A percentile compares a stretch with the other conserved stretches of the same genome.
Conservation (phyloP, 2,329 filamentous ascomycete genomes). For the Colletotrichum lentis region DNA sequence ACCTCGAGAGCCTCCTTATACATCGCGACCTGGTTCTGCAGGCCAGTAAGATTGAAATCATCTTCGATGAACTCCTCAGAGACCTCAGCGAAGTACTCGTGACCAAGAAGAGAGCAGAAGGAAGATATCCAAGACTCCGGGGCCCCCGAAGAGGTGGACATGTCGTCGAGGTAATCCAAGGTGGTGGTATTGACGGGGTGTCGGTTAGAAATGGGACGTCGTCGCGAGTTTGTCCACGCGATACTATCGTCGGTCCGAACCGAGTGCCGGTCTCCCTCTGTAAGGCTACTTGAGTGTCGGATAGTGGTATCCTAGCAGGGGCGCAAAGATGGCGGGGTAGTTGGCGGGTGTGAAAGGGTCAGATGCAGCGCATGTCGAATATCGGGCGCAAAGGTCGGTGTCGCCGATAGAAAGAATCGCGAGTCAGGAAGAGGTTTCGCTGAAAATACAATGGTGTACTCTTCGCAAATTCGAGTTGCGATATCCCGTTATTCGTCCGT, state of each 20-base stretch:
- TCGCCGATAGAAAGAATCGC: neutral
- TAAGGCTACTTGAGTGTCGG: slow-evolving; percentile 17
- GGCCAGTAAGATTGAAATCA: slow-evolving; percentile 97
- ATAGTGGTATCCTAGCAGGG: slow-evolving; percentile 23
- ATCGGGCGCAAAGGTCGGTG: slow-evolving; percentile 24
- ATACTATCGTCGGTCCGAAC: slow-evolving; percentile 15
- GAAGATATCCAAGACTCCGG: slow-evolving; percentile 97
- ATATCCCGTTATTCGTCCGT: slow-evolving; percentile 13
- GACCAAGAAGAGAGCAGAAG: slow-evolving; percentile 92
- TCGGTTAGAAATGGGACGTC: slow-evolving; percentile 16
- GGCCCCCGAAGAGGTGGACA: slow-evolving; percentile 68
- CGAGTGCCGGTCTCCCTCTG: slow-evolving; percentile 9
- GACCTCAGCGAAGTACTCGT: slow-evolving; percentile 99
- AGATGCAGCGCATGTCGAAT: slow-evolving; percentile 35
- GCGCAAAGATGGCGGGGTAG: slow-evolving; percentile 37
- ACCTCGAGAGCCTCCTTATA: slow-evolving; percentile 97
- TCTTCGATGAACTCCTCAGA: slow-evolving; percentile 99
- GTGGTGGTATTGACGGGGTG: slow-evolving; percentile 40
- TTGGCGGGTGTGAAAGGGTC: slow-evolving; percentile 22
- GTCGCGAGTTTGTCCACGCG: slow-evolving; percentile 23
- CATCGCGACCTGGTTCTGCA: slow-evolving; percentile 95
- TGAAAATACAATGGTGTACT: slow-evolving; percentile 5
- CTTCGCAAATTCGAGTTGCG: slow-evolving; percentile 9
- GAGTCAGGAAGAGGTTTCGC: slow-evolving; percentile 9
- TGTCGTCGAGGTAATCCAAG: slow-evolving; percentile 43